phyloP scores from a whole-genome alignment of 257 asterid species.

The Salvia rosmarinus region DNA sequence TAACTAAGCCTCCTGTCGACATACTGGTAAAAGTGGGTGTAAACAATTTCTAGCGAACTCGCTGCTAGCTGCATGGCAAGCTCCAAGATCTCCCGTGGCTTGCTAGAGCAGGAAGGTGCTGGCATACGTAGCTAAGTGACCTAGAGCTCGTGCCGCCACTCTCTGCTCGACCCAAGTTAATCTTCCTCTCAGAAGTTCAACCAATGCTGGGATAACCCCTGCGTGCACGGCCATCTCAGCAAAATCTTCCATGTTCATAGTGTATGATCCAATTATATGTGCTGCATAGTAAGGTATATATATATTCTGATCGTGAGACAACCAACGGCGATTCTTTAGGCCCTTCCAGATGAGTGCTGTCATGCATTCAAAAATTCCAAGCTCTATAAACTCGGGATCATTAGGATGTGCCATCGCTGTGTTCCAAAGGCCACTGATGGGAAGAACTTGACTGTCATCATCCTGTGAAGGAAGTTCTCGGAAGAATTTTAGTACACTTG shows the following conservation, averaged over 20 bases:
- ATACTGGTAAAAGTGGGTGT: conserved; percentile 92
- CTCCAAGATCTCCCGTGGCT: conserved; percentile 91
- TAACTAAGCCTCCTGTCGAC: conserved; percentile 86
- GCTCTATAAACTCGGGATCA: conserved; percentile 94
- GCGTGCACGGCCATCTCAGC: conserved; percentile 84
- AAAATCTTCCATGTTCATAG: conserved; percentile 98
- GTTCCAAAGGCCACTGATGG: conserved; percentile 96
- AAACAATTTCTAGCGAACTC: conserved; percentile 92
- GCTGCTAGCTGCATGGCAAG: conserved; percentile 89
- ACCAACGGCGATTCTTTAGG: conserved; percentile 93
- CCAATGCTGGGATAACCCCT: conserved; percentile 84
- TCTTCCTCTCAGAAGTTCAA: conserved; percentile 89
- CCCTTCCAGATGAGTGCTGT: conserved; percentile 96
- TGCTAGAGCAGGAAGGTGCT: conserved; percentile 73
- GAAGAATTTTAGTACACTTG: conserved; percentile 83
- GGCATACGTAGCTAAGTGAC: conserved; percentile 90
- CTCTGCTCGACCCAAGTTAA: conserved; percentile 98
- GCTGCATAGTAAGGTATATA: conserved; percentile 98
- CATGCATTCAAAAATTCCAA: conserved; percentile 97
- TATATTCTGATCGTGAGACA: conserved; percentile 92
- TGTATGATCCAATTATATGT: conserved; percentile 92
- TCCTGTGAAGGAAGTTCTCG: conserved; percentile 94
- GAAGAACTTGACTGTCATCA: conserved; percentile 97
- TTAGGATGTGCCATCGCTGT: conserved; percentile 99
- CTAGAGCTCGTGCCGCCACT: conserved; percentile 95